Base-by-base conservation (phyloP, 208 protist genomes). In the Angomonas ambiguus region DNA sequence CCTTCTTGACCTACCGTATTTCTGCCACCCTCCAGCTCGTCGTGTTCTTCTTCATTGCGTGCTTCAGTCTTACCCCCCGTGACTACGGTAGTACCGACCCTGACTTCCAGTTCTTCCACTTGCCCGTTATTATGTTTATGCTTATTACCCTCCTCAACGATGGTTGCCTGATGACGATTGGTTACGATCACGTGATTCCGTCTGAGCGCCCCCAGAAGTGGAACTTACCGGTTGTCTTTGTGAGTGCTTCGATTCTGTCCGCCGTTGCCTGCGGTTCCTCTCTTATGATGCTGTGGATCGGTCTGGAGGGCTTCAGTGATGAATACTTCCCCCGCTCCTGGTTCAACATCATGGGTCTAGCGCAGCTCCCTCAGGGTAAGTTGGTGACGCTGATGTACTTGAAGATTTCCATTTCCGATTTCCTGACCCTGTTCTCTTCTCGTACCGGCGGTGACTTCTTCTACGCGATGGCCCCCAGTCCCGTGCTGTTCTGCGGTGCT, bases 91-190 rank as follows among this genome's bases (percentile, higher is more conserved):
- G 71, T 63, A 74, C 45, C 4, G 85, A 88, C 61, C 69, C 67
- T 16, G 49, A 88, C 42, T 88, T 88, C 74, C 77, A 79, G 62
- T 88, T 91, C 74, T 95, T 95, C 74, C 76, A 86, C 57, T 77
- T 95, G 42, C 91, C 91, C 30, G 91, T 92, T 51, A 62, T 96
- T 27, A 85, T 96, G 85, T 91, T 96, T 74, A 93, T 96, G 87
- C 77, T 96, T 49, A 94, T 96, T 76, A 95, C 91, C 57, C 69
- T 95, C 34, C 77, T 95, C 41, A 88, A 91, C 75, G 85, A 91
- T 67, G 82, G 82, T 56, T 82, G 82, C 60, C 64, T 91, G 58
- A 84, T 91, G 71, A 79, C 85, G 64, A 91, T 91, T 62, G 82
- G 80, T 53, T 88, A 88, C 69, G 85, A 91, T 66, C 60, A 77